Conservation (phyloP, 192 early-diverging fungal genomes). For the Pilaira anomala region DNA sequence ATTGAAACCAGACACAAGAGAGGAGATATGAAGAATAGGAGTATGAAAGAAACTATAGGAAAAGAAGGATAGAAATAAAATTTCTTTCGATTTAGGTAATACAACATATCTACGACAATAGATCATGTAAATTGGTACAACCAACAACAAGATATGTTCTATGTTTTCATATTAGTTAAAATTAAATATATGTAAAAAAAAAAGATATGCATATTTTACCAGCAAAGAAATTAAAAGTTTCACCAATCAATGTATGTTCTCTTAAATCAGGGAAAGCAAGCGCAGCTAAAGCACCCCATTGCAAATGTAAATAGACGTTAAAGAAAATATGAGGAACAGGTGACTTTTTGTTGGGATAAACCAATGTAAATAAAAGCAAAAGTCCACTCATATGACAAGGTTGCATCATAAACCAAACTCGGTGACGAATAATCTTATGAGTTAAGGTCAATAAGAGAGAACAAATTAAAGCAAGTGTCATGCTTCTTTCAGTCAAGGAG, state of each 20-base stretch:
- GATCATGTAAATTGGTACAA: slow-evolving; percentile 51
- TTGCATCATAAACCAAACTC: slow-evolving; percentile 44
- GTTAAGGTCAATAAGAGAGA: slow-evolving; percentile 40
- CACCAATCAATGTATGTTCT: slow-evolving; percentile 42
- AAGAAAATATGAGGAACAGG: slow-evolving; percentile 40
- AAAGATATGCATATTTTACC: slow-evolving; percentile 25
- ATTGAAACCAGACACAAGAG: slow-evolving; percentile 43
- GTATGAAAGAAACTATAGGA: slow-evolving; percentile 52
- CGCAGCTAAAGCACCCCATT: slow-evolving; percentile 52
- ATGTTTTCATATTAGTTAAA: background rate
- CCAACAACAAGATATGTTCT: slow-evolving; percentile 49
- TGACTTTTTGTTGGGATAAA: slow-evolving; percentile 41
- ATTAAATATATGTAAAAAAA: background rate
- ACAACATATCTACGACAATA: slow-evolving; percentile 49
- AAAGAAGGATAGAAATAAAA: slow-evolving; percentile 48
- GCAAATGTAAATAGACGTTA: slow-evolving; percentile 53
- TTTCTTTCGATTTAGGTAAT: slow-evolving; percentile 42
- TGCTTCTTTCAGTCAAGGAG: slow-evolving; percentile 29
- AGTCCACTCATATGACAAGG: slow-evolving; percentile 56
- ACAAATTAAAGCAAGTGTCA: slow-evolving; percentile 30
- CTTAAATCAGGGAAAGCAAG: slow-evolving; percentile 50
- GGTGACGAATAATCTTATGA: slow-evolving; percentile 43
- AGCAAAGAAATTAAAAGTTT: slow-evolving; percentile 50
- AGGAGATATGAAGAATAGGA: slow-evolving; percentile 37
- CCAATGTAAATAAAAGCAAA: slow-evolving; percentile 41